Percentiles rank a stretch among this genome's conserved stretches.
Conservation (phyloP, 805 yeast genomes). For the Ogataea paradorogensis region DNA sequence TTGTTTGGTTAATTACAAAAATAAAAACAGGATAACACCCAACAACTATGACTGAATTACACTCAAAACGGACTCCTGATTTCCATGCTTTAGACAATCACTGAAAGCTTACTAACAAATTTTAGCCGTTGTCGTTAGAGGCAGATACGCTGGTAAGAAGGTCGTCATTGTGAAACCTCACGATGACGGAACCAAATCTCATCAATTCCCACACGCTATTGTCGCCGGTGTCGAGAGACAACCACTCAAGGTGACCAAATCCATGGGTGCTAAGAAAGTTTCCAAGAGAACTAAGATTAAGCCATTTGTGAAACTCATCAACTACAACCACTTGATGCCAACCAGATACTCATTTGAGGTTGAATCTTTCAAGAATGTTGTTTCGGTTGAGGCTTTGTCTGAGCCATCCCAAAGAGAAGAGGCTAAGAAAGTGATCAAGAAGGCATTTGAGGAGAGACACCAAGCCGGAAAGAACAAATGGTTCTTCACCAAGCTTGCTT, state of each 20-base stretch:
- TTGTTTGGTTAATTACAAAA: not conserved
- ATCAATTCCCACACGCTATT: constrained; percentile 98
- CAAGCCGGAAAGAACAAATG: constrained; percentile 99
- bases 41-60: not conserved
- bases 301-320: constrained; percentile 98
- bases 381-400: constrained; percentile 88
- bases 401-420: constrained; percentile 99
- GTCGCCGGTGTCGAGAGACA: constrained; percentile 99
- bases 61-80: not conserved
- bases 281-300: constrained; percentile 97
- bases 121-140: constrained; percentile 96
- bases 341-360: constrained; percentile 98
- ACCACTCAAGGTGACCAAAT: constrained; percentile 95
- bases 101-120: constrained; percentile 33
- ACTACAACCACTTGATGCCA: constrained; percentile 99
- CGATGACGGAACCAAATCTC: constrained; percentile 98
- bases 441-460: constrained; percentile 99
- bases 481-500: constrained; percentile 89
- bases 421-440: constrained; percentile 98
- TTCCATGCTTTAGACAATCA: not conserved
- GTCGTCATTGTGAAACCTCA: constrained; percentile 98
- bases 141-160: constrained; percentile 99
- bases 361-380: constrained; percentile 88
- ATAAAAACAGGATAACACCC: no score
- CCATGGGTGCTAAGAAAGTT: constrained; percentile 92